phyloP scores from a whole-genome alignment of 2,329 filamentous ascomycete species.

The Cyphellophora attinorum region DNA sequence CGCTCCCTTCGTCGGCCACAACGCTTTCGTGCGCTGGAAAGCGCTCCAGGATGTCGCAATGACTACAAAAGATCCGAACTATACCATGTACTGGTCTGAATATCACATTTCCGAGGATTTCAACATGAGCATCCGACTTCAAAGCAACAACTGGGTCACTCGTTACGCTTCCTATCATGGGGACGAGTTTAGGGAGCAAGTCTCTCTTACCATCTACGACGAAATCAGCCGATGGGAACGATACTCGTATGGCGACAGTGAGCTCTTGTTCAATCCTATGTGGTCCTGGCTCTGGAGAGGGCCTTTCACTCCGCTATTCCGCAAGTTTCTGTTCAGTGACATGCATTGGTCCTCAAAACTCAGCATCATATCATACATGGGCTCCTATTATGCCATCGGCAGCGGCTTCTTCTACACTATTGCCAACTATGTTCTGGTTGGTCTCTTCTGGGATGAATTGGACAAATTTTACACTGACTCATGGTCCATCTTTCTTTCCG shows the following conservation, averaged over 20 bases:
- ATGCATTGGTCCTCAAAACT: slow-evolving; percentile 52
- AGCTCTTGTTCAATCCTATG: slow-evolving; percentile 69
- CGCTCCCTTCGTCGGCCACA: slow-evolving; percentile 68
- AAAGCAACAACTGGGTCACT: slow-evolving; percentile 56
- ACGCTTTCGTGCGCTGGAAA: slow-evolving; percentile 62
- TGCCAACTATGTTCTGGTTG: slow-evolving; percentile 61
- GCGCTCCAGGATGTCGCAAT: slow-evolving; percentile 50
- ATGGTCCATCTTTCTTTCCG: slow-evolving; percentile 30
- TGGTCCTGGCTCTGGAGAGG: slow-evolving; percentile 61
- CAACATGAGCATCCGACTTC: slow-evolving; percentile 62
- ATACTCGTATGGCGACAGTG: slow-evolving; percentile 74
- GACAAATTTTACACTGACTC: slow-evolving; percentile 59
- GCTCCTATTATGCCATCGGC: slow-evolving; percentile 53
- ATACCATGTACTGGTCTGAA: slow-evolving; percentile 65
- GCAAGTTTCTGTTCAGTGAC: slow-evolving; percentile 60
- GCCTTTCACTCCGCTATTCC: slow-evolving; percentile 70
- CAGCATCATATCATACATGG: slow-evolving; percentile 61
- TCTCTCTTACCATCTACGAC: slow-evolving; percentile 74
- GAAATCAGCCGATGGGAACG: slow-evolving; percentile 78
- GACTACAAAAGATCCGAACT: slow-evolving; percentile 39
- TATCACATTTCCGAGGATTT: slow-evolving; percentile 69
- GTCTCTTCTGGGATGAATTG: slow-evolving; percentile 57
- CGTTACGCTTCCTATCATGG: slow-evolving; percentile 61
- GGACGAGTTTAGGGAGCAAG: slow-evolving; percentile 66
- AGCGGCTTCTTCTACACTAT: slow-evolving; percentile 55